phyloP scores from a whole-genome alignment of 1,139 yeast genomes.

The Tardiomyces digboiensis region DNA sequence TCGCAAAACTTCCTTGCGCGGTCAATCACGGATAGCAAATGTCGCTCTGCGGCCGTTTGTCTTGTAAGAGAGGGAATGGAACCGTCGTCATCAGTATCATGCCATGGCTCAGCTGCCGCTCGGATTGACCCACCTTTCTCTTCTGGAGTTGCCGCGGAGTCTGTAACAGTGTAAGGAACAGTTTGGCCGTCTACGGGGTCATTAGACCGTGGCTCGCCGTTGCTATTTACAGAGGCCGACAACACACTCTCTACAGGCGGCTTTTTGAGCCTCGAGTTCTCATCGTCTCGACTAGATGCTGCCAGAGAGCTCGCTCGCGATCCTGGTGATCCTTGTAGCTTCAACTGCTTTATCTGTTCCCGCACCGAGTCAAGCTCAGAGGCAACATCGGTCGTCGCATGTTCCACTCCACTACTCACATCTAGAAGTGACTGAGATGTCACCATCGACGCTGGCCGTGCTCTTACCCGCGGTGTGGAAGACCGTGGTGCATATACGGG shows the following conservation, averaged over 20 bases:
- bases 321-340: neutral
- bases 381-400: neutral
- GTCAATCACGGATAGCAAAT: constrained; percentile 10
- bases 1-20: constrained; percentile 5
- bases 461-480: neutral
- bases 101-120: too few relatives aligned
- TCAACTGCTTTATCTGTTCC: neutral
- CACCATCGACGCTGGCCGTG: neutral
- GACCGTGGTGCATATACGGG: neutral
- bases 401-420: neutral
- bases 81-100: too few relatives aligned
- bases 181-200: too few relatives aligned
- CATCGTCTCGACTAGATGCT: too few relatives aligned
- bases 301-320: neutral
- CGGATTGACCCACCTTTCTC: too few relatives aligned
- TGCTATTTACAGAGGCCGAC: too few relatives aligned
- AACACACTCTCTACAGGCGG: too few relatives aligned
- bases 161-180: too few relatives aligned
- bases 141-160: too few relatives aligned
- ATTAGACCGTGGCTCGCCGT: too few relatives aligned
- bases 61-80: too few relatives aligned
- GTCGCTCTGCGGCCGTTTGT: constrained; percentile 18
- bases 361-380: neutral
- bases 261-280: too few relatives aligned
- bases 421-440: neutral